phyloP scores from a whole-genome alignment of 768 basidiomycete species.

The Leccinum variicolor region DNA sequence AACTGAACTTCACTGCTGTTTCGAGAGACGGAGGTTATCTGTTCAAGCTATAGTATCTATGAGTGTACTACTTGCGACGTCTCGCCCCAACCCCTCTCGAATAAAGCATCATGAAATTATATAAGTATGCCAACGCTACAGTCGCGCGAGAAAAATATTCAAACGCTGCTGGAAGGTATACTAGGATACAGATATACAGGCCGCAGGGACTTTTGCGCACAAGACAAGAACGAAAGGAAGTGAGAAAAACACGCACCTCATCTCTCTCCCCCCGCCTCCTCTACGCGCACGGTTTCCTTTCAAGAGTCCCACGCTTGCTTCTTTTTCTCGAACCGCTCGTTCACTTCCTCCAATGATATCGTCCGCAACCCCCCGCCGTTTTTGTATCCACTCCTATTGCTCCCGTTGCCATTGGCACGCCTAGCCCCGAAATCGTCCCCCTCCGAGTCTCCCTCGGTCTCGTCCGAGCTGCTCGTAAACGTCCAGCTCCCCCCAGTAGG shows the following conservation, averaged over 20 bases:
- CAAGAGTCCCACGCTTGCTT: slow-evolving; percentile 17
- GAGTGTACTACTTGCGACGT: not conserved
- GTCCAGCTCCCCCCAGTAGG: slow-evolving; percentile 73
- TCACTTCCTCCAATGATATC: slow-evolving; percentile 27
- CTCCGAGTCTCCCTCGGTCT: slow-evolving; percentile 27
- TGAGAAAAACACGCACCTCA: not conserved
- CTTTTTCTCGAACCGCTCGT: slow-evolving; percentile 20
- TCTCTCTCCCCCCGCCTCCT: not conserved
- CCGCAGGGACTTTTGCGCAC: not conserved
- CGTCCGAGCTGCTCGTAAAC: slow-evolving; percentile 44
- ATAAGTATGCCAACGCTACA: slow-evolving; percentile 10
- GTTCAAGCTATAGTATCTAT: slow-evolving; percentile 35
- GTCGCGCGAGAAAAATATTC: slow-evolving; percentile 1
- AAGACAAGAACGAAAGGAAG: not conserved
- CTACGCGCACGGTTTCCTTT: not conserved
- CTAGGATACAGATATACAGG: slow-evolving; percentile 10
- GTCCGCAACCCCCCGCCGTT: slow-evolving; percentile 20
- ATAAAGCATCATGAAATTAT: slow-evolving; percentile 12
- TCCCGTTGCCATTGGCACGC: not conserved
- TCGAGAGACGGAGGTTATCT: slow-evolving; percentile 68
- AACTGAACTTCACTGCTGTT: slow-evolving; percentile 62
- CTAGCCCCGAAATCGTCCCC: slow-evolving; percentile 30
- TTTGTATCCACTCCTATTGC: slow-evolving; percentile 7
- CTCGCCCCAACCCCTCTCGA: not conserved
- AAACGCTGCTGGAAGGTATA: slow-evolving; percentile 14